Evolutionary conservation across 352 stramenopile genomes (phyloP).

Genomic region (Phytophthora fragariae): DNA sequence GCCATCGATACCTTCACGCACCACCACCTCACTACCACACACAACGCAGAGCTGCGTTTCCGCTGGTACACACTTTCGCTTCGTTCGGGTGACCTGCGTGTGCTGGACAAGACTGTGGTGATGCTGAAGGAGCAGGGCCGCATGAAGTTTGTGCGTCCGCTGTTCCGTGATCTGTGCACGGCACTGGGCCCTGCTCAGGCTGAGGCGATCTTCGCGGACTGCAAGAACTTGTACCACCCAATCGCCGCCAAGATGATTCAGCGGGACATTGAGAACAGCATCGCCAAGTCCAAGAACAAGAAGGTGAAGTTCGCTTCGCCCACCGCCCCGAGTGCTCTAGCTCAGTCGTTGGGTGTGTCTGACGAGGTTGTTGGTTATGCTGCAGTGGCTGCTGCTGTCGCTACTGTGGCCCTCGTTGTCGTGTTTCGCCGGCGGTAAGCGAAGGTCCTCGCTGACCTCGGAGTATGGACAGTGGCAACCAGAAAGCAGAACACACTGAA

Average conservation of each 20-base stretch:
- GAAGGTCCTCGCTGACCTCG: background rate
- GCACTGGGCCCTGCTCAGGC: slow-evolving; percentile 43
- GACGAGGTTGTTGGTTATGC: slow-evolving; percentile 34
- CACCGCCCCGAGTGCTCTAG: slow-evolving; percentile 33
- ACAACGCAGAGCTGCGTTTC: slow-evolving; percentile 78
- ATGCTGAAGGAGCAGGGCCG: slow-evolving; percentile 76
- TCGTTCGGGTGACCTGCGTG: slow-evolving; percentile 52
- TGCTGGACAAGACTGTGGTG: slow-evolving; percentile 47
- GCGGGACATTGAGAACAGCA: slow-evolving; percentile 55
- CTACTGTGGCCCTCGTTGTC: slow-evolving; percentile 28
- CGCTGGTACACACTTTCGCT: slow-evolving; percentile 74
- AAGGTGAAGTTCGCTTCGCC: slow-evolving; percentile 45
- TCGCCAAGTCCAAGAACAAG: slow-evolving; percentile 40
- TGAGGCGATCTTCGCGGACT: slow-evolving; percentile 47
- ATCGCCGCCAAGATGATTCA: slow-evolving; percentile 82
- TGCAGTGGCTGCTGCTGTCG: slow-evolving; percentile 22
- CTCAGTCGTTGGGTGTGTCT: slow-evolving; percentile 43
- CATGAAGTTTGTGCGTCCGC: slow-evolving; percentile 80
- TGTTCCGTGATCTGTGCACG: slow-evolving; percentile 68
- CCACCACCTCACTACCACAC: slow-evolving; percentile 53
- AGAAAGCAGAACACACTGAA: background rate
- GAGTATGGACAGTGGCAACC: background rate
- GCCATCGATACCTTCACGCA: slow-evolving; percentile 65
- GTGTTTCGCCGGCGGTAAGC: slow-evolving; percentile 34
- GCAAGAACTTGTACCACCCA: slow-evolving; percentile 73